Evolutionary conservation across 208 protist genomes (phyloP), one percentile per base, ranked within the genome.

Genomic region (Acanthamoeba triangularis): DNA sequence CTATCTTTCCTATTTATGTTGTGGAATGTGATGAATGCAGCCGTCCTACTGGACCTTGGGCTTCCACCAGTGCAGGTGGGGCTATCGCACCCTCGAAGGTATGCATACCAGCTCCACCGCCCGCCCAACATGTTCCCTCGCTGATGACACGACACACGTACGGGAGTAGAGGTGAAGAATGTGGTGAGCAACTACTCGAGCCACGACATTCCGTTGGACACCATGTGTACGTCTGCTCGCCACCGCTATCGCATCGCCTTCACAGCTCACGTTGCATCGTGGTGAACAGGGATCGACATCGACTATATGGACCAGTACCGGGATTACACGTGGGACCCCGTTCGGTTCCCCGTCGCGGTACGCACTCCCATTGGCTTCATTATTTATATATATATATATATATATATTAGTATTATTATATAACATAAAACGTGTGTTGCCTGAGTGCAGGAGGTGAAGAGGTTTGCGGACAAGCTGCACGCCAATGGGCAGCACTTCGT

Each of bases 61-160:
- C 8, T 98, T 90, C 44, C 98, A 98, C 72, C 96, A 98, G 87
- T 98, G 98, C 96, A 91, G 97, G 28, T 99, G 96, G 69, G 98
- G 98, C 25, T 99, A 98, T 65, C 41, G 96, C n/a, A 96, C 49
- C 13, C 49, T 54, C 49, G 49, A 54, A 54, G 49, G 49, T 54
- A 54, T 18, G 49, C 49, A 18, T 11, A 10, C 49, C 49, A 54
- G n/a, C n/a, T n/a, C n/a, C n/a, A 67, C 61, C 61, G 5, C 16
- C n/a, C 61, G 23, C 16, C 3, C 61, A 67, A 52, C 25, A n/a
- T 99, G 1, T n/a, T 5, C 61, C 37, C 1, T 41, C 37, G 37
- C 37, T 41, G 37, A 41, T 41, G 37, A 3, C 37, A 41, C 37
- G 37, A 41, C 37, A 41, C 37, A 41, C 37, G 37, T 41, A 41